Percentiles rank a stretch among this genome's conserved stretches.
Conservation (phyloP, 2,329 filamentous ascomycete species). For the Cladosporium sp. region DNA sequence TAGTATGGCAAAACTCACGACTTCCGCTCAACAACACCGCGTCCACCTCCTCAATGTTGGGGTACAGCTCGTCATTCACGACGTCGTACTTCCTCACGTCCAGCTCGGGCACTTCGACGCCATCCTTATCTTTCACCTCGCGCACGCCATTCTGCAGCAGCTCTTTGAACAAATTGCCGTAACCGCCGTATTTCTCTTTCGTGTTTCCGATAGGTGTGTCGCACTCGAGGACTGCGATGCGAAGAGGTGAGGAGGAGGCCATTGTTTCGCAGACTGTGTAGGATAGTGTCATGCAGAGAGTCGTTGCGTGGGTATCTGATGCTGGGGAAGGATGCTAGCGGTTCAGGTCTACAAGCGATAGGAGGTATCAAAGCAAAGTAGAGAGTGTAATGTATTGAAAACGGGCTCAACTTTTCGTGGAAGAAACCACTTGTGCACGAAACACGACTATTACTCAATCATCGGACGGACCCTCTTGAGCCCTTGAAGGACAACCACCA, state of each 20-base stretch:
- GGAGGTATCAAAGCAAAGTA: no score
- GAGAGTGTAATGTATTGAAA: no score
- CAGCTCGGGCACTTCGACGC: slow-evolving; percentile 44
- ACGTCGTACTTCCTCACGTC: slow-evolving; percentile 66
- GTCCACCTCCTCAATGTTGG: slow-evolving; percentile 69
- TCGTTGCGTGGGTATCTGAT: no score
- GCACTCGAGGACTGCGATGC: slow-evolving; percentile 83
- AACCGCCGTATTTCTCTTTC: slow-evolving; percentile 63
- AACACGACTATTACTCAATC: no score
- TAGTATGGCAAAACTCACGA: slow-evolving; percentile 19
- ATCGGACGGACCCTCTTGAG: no score
- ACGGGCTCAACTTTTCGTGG: no score
- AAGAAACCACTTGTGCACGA: no score
- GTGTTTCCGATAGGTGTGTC: slow-evolving; percentile 69
- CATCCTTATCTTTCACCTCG: slow-evolving; percentile 41
- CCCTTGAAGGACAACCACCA: no score
- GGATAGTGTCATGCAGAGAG: no score
- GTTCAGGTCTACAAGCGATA: no score
- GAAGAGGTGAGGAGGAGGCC: slow-evolving; percentile 40
- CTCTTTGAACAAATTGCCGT: slow-evolving; percentile 59
- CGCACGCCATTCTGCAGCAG: slow-evolving; percentile 49
- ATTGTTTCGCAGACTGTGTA: not conserved
- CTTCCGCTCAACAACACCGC: slow-evolving; percentile 74
- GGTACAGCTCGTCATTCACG: slow-evolving; percentile 65
- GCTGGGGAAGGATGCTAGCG: no score